A percentile compares a stretch with the other conserved stretches of the same genome.
phyloP scores from a whole-genome alignment of 257 asterid species.

The Solanum peruvianum region DNA sequence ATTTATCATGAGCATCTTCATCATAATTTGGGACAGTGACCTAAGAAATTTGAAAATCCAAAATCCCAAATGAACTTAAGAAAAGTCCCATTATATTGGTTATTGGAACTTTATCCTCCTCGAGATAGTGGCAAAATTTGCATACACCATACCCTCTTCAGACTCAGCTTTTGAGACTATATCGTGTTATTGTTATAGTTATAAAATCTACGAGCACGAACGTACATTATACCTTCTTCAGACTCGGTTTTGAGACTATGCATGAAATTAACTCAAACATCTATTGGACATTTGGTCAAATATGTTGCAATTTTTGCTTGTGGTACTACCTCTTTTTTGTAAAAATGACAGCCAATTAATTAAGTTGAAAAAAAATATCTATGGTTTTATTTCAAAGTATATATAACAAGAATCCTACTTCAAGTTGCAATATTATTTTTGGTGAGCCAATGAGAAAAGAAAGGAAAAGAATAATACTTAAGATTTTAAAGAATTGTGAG shows the following conservation, averaged over 20 bases:
- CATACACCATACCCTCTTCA: rapidly evolving
- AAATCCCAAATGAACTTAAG: not conserved
- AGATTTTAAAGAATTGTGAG: slow-evolving; percentile 14
- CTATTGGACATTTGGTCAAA: not conserved
- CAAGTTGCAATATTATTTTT: slow-evolving; percentile 12
- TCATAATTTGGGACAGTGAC: not conserved
- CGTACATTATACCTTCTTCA: too few species aligned
- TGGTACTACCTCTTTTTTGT: not conserved
- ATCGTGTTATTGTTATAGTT: rapidly evolving
- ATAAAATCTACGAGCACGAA: not conserved
- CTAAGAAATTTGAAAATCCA: not conserved
- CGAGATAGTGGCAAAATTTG: rapidly evolving
- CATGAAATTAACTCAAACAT: not conserved
- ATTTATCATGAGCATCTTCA: not conserved
- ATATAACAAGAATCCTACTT: not conserved
- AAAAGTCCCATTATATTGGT: not conserved
- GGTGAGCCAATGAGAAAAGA: not conserved
- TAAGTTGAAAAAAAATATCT: not conserved
- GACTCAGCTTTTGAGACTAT: not conserved
- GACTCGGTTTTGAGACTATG: not conserved
- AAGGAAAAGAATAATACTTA: not conserved
- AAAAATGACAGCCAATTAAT: not conserved
- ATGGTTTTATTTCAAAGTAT: slow-evolving; percentile 1
- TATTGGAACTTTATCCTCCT: not conserved
- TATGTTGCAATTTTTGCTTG: not conserved